These are phyloP conservation scores for Tarenaya hassleriana DNA, from an alignment of 345 rosid species.

Conservation along the genomic window DNA sequence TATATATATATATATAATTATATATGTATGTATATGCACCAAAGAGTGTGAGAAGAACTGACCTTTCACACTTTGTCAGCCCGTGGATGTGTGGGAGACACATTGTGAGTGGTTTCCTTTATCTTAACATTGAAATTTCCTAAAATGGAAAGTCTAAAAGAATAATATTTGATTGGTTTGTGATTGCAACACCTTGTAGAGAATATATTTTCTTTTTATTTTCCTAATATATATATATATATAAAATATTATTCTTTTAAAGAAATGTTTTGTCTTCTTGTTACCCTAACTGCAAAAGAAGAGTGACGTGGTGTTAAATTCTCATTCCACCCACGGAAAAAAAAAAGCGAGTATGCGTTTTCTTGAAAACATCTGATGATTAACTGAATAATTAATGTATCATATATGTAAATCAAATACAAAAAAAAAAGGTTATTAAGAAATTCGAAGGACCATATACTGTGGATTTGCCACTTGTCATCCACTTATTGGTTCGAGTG, in stretches of 20 bases:
- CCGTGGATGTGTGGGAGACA: slow-evolving; percentile 21
- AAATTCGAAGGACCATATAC: slow-evolving; percentile 9
- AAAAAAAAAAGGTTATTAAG: background rate
- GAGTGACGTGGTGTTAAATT: slow-evolving; percentile 9
- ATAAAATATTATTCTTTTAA: background rate
- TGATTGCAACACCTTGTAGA: slow-evolving; percentile 25
- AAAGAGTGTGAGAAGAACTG: slow-evolving; percentile 18
- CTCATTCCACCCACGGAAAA: slow-evolving; percentile 16
- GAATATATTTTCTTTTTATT: slow-evolving; percentile 21
- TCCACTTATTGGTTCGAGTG: slow-evolving; percentile 25
- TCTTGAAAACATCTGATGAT: too few relatives aligned
- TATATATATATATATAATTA: background rate
- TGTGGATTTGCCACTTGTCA: slow-evolving; percentile 22
- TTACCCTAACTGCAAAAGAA: slow-evolving; percentile 32
- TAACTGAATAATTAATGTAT: background rate
- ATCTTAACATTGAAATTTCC: slow-evolving; percentile 27
- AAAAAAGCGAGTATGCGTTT: background rate
- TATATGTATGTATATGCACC: background rate
- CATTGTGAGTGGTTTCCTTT: slow-evolving; percentile 21
- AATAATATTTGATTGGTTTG: slow-evolving; percentile 21
- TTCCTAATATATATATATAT: slow-evolving; percentile 7
- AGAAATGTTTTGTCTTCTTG: background rate
- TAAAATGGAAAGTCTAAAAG: slow-evolving; percentile 22
- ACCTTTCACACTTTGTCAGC: slow-evolving; percentile 25
- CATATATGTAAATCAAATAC: background rate